phyloP scores from a whole-genome alignment of 768 basidiomycete genomes.

The Cytidiella melzeri region DNA sequence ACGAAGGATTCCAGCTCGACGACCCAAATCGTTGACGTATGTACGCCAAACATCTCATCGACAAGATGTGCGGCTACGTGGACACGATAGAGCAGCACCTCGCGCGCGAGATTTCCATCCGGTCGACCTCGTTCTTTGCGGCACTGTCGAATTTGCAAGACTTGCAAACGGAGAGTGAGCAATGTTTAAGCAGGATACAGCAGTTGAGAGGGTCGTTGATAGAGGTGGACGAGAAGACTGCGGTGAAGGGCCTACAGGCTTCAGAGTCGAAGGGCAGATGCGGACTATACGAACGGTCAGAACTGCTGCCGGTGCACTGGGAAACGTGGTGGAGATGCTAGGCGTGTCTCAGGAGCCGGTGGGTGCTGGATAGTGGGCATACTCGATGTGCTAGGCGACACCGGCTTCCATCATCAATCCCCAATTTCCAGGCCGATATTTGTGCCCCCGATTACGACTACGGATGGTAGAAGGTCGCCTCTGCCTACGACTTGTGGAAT shows the following conservation, averaged over 20 bases:
- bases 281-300: slow-evolving; percentile 53
- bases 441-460: slow-evolving; percentile 2
- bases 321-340: slow-evolving; percentile 72
- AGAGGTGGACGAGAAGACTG: slow-evolving; percentile 71
- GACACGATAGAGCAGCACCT: slow-evolving; percentile 95
- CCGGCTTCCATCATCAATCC: background rate
- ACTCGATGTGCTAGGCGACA: slow-evolving; percentile 53
- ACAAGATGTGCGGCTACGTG: slow-evolving; percentile 86
- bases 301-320: slow-evolving; percentile 57
- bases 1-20: slow-evolving; percentile 25
- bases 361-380: slow-evolving; percentile 78
- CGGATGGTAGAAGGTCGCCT: slow-evolving; percentile 14
- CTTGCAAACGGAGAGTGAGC: slow-evolving; percentile 82
- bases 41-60: slow-evolving; percentile 69
- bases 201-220: slow-evolving; percentile 64
- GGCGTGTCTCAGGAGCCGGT: slow-evolving; percentile 70
- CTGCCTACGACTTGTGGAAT: slow-evolving; percentile 23
- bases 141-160: slow-evolving; percentile 92
- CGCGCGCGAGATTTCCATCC: slow-evolving; percentile 82
- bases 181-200: slow-evolving; percentile 72
- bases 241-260: slow-evolving; percentile 76
- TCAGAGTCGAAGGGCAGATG: slow-evolving; percentile 57
- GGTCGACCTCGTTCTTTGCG: slow-evolving; percentile 92
- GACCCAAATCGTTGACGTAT: slow-evolving; percentile 63
- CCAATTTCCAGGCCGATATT: background rate